Base-by-base conservation (phyloP, 108 stramenopile genomes). In the Cyclostephanos invisitatus region DNA sequence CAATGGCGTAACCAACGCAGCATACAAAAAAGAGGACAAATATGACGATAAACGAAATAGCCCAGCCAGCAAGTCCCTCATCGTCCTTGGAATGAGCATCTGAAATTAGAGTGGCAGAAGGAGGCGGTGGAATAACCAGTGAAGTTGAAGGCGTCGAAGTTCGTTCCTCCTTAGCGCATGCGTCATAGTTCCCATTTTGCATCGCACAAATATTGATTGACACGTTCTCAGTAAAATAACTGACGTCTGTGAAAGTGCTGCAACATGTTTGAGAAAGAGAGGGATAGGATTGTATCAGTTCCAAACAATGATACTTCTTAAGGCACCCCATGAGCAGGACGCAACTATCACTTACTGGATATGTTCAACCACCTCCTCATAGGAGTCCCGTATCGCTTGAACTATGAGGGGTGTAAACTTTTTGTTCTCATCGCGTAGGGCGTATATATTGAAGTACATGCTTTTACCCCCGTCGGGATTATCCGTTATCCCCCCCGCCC, bases 1-100 rank as follows among this genome's bases (percentile, higher is more conserved):
- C 71, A 48, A 80, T 73, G 35, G 62, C 60, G 49, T 74, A 74
- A n/a, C 73, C 73, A 0, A 74, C 50, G 25, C 73, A 68, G 32
- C 68, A 62, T 9, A 55, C 48, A 0, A 81, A 48, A 6, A 57
- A 9, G 21, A 81, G 67, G 14, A 70, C 27, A 7, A 71, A 42
- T 36, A 81, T 55, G 37, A 81, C 64, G 46, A 81, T 74, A 25
- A 81, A 64, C 24, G 60, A 59, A 42, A 81, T 51, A 2, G 68
- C 80, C 80, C 80, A 81, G 7, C 62, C 80, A 1, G 80, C 50
- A 18, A 81, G 28, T 0, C 73, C 80, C 28, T 46, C 69, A 38
- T 50, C 66, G 12, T 44, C 57, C 14, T 37, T 61, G 0, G 61
- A 1, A 58, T 58, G 27, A 27, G 25, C 2, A 1, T 29, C 28